A percentile compares a stretch with the other conserved stretches of the same genome.
Evolutionary conservation across 2,329 filamentous ascomycete species (phyloP).

Genomic region (Aspergillus costaricaensis): DNA sequence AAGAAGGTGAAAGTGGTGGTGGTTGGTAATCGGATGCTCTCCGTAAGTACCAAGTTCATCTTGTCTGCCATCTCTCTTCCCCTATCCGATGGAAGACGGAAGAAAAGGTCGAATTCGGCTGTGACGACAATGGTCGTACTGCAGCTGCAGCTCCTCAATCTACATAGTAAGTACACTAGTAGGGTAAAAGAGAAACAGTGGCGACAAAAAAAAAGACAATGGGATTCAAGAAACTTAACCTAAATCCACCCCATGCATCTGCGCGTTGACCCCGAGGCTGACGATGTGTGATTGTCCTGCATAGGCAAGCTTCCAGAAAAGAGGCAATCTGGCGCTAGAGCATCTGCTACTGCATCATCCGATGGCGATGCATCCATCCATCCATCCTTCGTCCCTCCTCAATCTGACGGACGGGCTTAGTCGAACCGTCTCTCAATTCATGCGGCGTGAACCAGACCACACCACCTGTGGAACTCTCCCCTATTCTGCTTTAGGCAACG

Average conservation of each 20-base stretch:
- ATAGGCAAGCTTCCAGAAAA: conserved; percentile 5
- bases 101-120: too few relatives aligned
- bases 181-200: not conserved
- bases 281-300: conserved; percentile 2
- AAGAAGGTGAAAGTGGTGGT: not conserved
- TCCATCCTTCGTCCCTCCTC: not conserved
- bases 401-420: conserved; percentile 1
- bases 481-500: conserved; percentile 5
- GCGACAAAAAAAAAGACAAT: not conserved
- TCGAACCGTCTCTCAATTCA: not conserved
- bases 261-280: not conserved
- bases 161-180: not conserved
- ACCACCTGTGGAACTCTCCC: conserved; percentile 1
- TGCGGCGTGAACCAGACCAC: not conserved
- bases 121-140: not conserved
- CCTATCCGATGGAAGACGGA: not conserved
- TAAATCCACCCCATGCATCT: not conserved
- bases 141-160: not conserved
- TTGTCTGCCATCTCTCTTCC: not conserved
- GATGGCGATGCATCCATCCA: not conserved
- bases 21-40: not conserved
- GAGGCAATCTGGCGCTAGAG: conserved; percentile 3
- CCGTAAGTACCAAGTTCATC: not conserved
- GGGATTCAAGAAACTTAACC: not conserved
- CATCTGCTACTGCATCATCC: conserved; percentile 1